Conservation (phyloP, 2,329 filamentous ascomycete species). For the Fusarium scirpi region DNA sequence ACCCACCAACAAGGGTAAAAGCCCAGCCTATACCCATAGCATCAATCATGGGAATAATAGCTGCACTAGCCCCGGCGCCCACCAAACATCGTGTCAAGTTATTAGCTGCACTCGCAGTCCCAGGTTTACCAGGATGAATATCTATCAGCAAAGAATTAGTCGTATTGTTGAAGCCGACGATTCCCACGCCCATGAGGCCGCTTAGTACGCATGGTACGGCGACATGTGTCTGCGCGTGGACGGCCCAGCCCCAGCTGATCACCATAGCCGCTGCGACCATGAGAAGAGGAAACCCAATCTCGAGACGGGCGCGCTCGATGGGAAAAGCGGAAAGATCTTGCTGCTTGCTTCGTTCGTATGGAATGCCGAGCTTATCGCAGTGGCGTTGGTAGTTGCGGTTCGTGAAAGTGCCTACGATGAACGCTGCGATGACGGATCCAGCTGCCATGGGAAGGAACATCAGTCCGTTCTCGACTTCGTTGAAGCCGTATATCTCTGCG, state of each 20-base stretch:
- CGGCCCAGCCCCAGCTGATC: slow-evolving; percentile 65
- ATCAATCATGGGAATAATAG: slow-evolving; percentile 64
- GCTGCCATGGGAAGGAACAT: slow-evolving; percentile 65
- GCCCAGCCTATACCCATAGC: slow-evolving; percentile 64
- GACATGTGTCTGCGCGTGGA: slow-evolving; percentile 57
- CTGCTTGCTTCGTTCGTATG: slow-evolving; percentile 65
- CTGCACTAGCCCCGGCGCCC: slow-evolving; percentile 64
- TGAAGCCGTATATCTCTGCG: slow-evolving; percentile 67
- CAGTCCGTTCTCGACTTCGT: slow-evolving; percentile 66
- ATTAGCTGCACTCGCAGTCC: slow-evolving; percentile 67
- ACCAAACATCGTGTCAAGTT: slow-evolving; percentile 68
- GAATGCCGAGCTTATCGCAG: slow-evolving; percentile 64
- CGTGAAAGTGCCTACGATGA: slow-evolving; percentile 65
- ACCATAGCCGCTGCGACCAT: slow-evolving; percentile 61
- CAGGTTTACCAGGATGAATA: slow-evolving; percentile 64
- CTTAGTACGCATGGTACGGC: slow-evolving; percentile 62
- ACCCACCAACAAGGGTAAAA: slow-evolving; percentile 60
- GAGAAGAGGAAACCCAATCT: slow-evolving; percentile 64
- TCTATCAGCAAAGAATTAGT: slow-evolving; percentile 67
- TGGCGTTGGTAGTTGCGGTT: slow-evolving; percentile 77
- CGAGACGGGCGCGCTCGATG: slow-evolving; percentile 63
- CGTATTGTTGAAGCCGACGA: slow-evolving; percentile 67
- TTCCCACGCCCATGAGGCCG: slow-evolving; percentile 60
- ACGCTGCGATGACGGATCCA: slow-evolving; percentile 61
- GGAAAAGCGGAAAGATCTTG: slow-evolving; percentile 62